A percentile compares a stretch with the other conserved stretches of the same genome.
These are phyloP conservation scores for Paecilomyces formosus DNA, from an alignment of 2,329 filamentous ascomycete genomes.

Conservation along the genomic window DNA sequence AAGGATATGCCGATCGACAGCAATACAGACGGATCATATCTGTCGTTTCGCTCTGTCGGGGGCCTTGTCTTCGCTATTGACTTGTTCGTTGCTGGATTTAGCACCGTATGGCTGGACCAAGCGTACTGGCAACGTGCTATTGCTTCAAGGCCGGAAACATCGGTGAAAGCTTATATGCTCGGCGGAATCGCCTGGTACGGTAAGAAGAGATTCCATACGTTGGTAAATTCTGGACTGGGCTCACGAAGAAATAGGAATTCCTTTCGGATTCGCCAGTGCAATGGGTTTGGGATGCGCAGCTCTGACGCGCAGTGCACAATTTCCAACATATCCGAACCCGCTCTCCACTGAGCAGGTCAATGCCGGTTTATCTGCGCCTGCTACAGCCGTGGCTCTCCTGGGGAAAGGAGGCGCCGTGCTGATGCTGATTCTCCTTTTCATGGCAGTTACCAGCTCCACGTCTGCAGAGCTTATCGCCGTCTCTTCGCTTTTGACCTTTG, in stretches of 20 bases:
- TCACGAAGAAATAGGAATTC: slow-evolving; percentile 24
- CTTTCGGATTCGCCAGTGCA: slow-evolving; percentile 44
- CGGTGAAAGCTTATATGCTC: slow-evolving; percentile 35
- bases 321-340: slow-evolving; percentile 44
- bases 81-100: slow-evolving; percentile 31
- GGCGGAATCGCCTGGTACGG: slow-evolving; percentile 31
- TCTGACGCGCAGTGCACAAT: slow-evolving; percentile 38
- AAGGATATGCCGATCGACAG: slow-evolving; percentile 22
- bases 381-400: slow-evolving; percentile 26
- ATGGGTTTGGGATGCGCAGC: slow-evolving; percentile 41
- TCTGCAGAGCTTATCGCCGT: slow-evolving; percentile 47
- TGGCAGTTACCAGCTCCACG: slow-evolving; percentile 39
- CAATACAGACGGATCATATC: slow-evolving; percentile 26
- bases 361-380: slow-evolving; percentile 27
- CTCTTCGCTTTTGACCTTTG: slow-evolving; percentile 45
- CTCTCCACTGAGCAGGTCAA: slow-evolving; percentile 20
- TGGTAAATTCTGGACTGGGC: not conserved
- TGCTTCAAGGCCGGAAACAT: slow-evolving; percentile 33
- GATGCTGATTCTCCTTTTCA: slow-evolving; percentile 29
- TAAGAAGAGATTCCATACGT: slow-evolving; percentile 1
- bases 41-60: slow-evolving; percentile 28
- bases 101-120: slow-evolving; percentile 32
- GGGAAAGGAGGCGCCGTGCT: slow-evolving; percentile 28
- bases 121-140: slow-evolving; percentile 41
- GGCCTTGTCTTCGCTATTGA: slow-evolving; percentile 32